These are phyloP conservation scores for Triticum dicoccoides DNA, from an alignment of 176 grass and related monocot genomes.

Conservation along the genomic window DNA sequence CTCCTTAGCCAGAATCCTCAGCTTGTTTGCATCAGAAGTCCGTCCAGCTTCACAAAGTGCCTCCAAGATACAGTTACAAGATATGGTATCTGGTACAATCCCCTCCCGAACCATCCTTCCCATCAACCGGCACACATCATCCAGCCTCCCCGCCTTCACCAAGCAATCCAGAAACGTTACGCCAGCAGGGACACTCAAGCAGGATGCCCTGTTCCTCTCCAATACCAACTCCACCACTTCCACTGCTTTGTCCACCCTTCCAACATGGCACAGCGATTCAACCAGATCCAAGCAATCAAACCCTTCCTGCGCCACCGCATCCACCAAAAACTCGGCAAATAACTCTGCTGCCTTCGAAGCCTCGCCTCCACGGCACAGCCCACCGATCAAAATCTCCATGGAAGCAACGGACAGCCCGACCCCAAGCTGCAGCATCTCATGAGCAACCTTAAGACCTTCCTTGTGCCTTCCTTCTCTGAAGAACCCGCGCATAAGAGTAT, in stretches of 20 bases:
- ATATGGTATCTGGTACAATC: slow-evolving; percentile 49
- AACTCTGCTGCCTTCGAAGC: slow-evolving; percentile 44
- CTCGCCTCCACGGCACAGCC: slow-evolving; percentile 41
- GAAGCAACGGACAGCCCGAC: slow-evolving; percentile 47
- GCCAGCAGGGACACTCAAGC: slow-evolving; percentile 48
- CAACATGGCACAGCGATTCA: slow-evolving; percentile 41
- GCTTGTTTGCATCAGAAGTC: slow-evolving; percentile 45
- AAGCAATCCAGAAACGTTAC: slow-evolving; percentile 56
- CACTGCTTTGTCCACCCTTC: slow-evolving; percentile 41
- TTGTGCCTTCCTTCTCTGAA: slow-evolving; percentile 52
- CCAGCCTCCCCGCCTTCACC: slow-evolving; percentile 36
- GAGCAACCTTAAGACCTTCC: slow-evolving; percentile 62
- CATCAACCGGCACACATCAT: slow-evolving; percentile 40
- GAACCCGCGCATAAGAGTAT: slow-evolving; percentile 78
- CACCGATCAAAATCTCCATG: slow-evolving; percentile 63
- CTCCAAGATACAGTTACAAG: slow-evolving; percentile 68
- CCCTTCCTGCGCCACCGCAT: slow-evolving; percentile 51
- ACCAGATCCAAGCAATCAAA: slow-evolving; percentile 59
- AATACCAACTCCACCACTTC: slow-evolving; percentile 48
- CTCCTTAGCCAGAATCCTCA: slow-evolving; percentile 48
- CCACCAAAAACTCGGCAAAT: slow-evolving; percentile 46
- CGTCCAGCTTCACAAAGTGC: slow-evolving; percentile 53
- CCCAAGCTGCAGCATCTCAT: slow-evolving; percentile 75
- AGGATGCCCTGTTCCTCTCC: slow-evolving; percentile 37
- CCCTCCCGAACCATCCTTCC: slow-evolving; percentile 53